Evolutionary conservation across 108 stramenopile species (phyloP).

Genomic region (Asterionellopsis glacialis): DNA sequence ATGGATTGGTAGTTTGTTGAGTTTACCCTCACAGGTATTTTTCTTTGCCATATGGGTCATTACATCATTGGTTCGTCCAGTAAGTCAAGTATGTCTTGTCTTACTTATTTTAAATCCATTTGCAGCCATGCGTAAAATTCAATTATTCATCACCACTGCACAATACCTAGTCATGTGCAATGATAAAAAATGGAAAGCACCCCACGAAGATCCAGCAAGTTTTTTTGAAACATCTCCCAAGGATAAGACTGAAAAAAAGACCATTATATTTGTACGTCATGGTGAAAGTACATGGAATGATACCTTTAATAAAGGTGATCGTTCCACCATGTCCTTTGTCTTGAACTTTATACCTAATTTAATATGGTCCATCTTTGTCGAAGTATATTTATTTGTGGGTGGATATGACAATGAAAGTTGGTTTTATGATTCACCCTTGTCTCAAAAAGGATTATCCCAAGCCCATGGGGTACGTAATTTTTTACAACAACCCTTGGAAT

Average conservation of each 20-base stretch:
- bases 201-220: slow-evolving; percentile 44
- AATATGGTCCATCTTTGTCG: slow-evolving; percentile 45
- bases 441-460: slow-evolving; percentile 60
- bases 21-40: slow-evolving; percentile 36
- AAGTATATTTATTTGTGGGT: slow-evolving; percentile 65
- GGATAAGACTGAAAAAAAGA: slow-evolving; percentile 46
- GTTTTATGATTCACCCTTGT: slow-evolving; percentile 81
- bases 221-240: slow-evolving; percentile 25
- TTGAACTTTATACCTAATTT: slow-evolving; percentile 70
- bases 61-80: slow-evolving; percentile 49
- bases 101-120: slow-evolving; percentile 48
- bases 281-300: slow-evolving; percentile 86
- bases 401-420: slow-evolving; percentile 66
- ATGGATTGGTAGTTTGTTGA: slow-evolving; percentile 16
- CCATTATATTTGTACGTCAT: slow-evolving; percentile 77
- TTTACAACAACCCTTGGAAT: slow-evolving; percentile 37
- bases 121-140: slow-evolving; percentile 57
- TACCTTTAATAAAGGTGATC: slow-evolving; percentile 81
- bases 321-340: slow-evolving; percentile 46
- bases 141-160: slow-evolving; percentile 43
- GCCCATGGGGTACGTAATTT: slow-evolving; percentile 50
- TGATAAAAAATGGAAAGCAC: slow-evolving; percentile 73
- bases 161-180: slow-evolving; percentile 60
- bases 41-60: slow-evolving; percentile 50
- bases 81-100: slow-evolving; percentile 50